Conservation (phyloP, 2,329 filamentous ascomycete genomes). For the Epichloe aotearoae region DNA sequence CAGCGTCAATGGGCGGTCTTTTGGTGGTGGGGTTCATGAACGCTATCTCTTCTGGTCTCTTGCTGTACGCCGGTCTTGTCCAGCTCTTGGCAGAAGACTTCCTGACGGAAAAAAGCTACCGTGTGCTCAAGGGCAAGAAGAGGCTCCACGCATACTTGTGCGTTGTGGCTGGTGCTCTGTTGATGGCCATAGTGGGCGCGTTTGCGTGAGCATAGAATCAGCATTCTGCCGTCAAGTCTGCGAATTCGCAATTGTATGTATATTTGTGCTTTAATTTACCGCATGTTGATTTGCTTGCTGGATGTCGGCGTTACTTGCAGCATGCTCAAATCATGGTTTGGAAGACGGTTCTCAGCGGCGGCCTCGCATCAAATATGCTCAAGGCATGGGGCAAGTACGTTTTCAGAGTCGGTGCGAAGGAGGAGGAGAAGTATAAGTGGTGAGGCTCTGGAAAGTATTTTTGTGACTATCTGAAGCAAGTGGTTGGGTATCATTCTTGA, state of each 20-base stretch:
- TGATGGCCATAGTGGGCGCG: conserved; percentile 61
- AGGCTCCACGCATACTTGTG: conserved; percentile 49
- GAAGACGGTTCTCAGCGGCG: conserved; percentile 24
- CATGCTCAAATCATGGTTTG: no score
- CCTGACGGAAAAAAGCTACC: conserved; percentile 59
- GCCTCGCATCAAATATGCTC: conserved; percentile 35
- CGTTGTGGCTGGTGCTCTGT: conserved; percentile 48
- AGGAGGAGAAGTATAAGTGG: conserved; percentile 4
- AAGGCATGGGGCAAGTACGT: conserved; percentile 50
- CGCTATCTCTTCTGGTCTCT: conserved; percentile 64
- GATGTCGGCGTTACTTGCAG: no score
- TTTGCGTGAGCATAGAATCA: conserved; percentile 40
- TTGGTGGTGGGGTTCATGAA: conserved; percentile 82
- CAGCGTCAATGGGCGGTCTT: conserved; percentile 53
- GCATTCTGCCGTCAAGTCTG: background rate
- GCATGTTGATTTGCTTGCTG: no score
- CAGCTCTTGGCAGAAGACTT: conserved; percentile 81
- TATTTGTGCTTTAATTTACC: no score
- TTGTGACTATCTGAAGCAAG: no score
- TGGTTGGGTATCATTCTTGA: no score
- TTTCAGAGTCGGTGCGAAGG: conserved; percentile 21
- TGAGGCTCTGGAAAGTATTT: background rate
- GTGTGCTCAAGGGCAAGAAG: conserved; percentile 45
- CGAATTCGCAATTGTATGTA: no score
- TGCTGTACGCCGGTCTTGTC: conserved; percentile 73